phyloP scores from a whole-genome alignment of 106 monocot genomes.

The Amphibolis antarctica region DNA sequence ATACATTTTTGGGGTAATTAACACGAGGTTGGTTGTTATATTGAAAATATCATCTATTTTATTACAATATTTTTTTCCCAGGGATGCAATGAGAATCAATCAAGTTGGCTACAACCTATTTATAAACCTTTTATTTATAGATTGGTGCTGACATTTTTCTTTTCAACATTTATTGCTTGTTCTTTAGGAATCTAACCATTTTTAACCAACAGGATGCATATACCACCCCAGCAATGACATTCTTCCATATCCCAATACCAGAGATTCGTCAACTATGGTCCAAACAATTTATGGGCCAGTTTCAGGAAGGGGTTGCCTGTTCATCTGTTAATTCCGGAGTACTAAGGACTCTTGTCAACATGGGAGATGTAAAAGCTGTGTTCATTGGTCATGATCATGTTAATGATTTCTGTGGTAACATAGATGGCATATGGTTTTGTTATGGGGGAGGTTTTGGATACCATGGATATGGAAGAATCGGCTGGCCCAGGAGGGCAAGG shows the following conservation, averaged over 20 bases:
- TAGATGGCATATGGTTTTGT: constrained; percentile 55
- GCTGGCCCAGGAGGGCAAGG: constrained; percentile 67
- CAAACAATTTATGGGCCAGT: constrained; percentile 38
- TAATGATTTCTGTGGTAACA: constrained; percentile 80
- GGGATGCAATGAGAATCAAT: no score
- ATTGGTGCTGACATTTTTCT: background rate
- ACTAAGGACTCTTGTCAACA: constrained; percentile 32
- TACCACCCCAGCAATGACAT: constrained; percentile 44
- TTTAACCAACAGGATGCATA: constrained; percentile 17
- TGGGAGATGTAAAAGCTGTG: constrained; percentile 85
- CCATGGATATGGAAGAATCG: constrained; percentile 67
- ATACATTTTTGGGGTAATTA: no score
- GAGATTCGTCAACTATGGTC: constrained; percentile 74
- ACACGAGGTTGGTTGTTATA: no score
- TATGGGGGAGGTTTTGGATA: constrained; percentile 94
- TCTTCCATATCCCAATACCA: constrained; percentile 84
- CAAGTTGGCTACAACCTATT: no score
- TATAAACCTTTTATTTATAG: no score
- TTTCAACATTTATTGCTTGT: background rate
- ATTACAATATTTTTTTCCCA: no score
- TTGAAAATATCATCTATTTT: no score
- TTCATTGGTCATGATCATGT: constrained; percentile 81
- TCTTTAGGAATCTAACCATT: constrained; percentile 5
- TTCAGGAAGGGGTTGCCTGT: constrained; percentile 74
- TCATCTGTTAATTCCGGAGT: constrained; percentile 67